These are phyloP conservation scores for Geranium brycei DNA, from an alignment of 345 rosid species.

Conservation along the genomic window DNA sequence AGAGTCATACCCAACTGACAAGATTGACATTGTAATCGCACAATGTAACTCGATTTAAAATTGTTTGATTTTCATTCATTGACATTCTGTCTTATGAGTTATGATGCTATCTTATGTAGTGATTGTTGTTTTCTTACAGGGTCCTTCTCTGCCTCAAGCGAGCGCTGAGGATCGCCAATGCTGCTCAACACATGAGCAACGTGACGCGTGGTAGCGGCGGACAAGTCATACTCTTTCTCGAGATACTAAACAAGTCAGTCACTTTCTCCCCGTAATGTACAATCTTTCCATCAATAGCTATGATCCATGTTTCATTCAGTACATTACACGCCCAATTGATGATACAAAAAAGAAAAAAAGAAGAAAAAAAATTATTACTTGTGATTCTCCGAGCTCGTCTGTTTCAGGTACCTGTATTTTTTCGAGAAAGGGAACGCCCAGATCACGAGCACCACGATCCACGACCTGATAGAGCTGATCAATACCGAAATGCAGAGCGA, in stretches of 20 bases:
- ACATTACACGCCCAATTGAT: too few relatives aligned
- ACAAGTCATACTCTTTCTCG: conserved; percentile 68
- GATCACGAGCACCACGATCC: conserved; percentile 45
- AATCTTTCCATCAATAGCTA: too few relatives aligned
- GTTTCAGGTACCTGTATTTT: conserved; percentile 59
- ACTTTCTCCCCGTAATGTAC: too few relatives aligned
- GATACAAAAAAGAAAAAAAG: too few relatives aligned
- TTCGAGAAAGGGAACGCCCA: conserved; percentile 72
- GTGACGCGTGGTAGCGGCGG: conserved; percentile 65
- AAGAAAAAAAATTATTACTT: too few relatives aligned
- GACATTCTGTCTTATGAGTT: neutral
- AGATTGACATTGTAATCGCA: too few relatives aligned
- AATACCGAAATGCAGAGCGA: conserved; percentile 61
- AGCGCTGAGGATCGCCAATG: conserved; percentile 78
- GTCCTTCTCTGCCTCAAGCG: conserved; percentile 75
- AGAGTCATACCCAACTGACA: too few relatives aligned
- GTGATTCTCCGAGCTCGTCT: neutral
- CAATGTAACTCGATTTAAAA: too few relatives aligned
- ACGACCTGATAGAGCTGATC: conserved; percentile 57
- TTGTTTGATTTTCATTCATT: neutral
- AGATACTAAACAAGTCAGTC: conserved; percentile 66
- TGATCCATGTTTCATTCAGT: too few relatives aligned
- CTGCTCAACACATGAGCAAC: conserved; percentile 79
- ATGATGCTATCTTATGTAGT: neutral
- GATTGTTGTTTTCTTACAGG: conserved; percentile 22